Conservation (phyloP, 129 eudicot species). For the Dittrichia graveolens region DNA sequence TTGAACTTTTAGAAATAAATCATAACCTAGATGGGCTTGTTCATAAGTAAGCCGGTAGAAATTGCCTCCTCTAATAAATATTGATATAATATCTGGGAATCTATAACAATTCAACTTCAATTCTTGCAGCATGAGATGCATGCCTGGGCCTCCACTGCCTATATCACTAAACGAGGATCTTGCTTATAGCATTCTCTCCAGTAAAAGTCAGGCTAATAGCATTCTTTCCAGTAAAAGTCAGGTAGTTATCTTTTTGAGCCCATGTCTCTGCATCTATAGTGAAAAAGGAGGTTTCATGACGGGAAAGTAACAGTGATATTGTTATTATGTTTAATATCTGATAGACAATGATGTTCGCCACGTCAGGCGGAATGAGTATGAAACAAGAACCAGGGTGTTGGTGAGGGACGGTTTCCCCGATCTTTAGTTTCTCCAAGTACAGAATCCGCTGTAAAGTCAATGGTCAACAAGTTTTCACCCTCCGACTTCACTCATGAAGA, state of each 20-base stretch:
- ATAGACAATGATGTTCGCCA: conserved; percentile 46
- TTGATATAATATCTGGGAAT: not conserved
- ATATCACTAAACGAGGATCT: conserved; percentile 66
- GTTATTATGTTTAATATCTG: conserved; percentile 2
- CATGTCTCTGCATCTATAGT: conserved; percentile 1
- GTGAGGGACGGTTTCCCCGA: conserved; percentile 21
- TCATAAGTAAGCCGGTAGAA: not conserved
- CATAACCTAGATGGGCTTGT: not conserved
- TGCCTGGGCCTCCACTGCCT: conserved; percentile 83
- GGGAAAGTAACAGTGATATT: not conserved
- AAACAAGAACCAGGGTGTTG: conserved; percentile 69
- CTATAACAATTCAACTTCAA: not conserved
- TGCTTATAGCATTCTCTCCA: conserved; percentile 51
- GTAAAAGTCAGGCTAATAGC: conserved; percentile 60
- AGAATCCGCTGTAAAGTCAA: conserved; percentile 25
- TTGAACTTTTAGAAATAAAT: not conserved
- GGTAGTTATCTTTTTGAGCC: conserved; percentile 34
- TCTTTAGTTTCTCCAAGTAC: conserved; percentile 32
- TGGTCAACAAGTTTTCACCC: conserved; percentile 28
- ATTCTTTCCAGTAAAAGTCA: conserved; percentile 50
- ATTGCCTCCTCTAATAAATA: not conserved
- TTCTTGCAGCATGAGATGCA: conserved; percentile 70
- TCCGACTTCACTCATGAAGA: conserved; percentile 14
- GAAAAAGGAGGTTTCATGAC: not conserved
- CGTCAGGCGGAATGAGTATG: conserved; percentile 46